Evolutionary conservation across 2,329 filamentous ascomycete genomes (phyloP).

Genomic region (Fusarium veterinarium): DNA sequence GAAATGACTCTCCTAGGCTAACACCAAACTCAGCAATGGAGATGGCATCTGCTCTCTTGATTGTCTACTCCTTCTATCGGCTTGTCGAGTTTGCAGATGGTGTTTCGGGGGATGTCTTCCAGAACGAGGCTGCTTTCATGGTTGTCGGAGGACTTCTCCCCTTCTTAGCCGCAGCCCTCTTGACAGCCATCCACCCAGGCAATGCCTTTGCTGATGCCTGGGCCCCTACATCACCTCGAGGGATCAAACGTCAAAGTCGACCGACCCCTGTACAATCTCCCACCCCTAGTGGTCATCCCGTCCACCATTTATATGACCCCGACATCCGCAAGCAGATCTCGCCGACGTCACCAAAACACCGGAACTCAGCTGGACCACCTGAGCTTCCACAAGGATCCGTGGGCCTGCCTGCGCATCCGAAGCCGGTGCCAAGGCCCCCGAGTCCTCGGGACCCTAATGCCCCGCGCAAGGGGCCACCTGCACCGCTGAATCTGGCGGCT

Average conservation of each 20-base stretch:
- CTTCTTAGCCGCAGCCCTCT: slow-evolving; percentile 50
- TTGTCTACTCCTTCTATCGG: slow-evolving; percentile 56
- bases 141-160: slow-evolving; percentile 56
- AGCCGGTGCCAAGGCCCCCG: slow-evolving; percentile 30
- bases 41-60: slow-evolving; percentile 50
- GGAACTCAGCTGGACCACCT: slow-evolving; percentile 34
- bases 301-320: slow-evolving; percentile 50
- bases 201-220: slow-evolving; percentile 55
- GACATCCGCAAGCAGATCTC: slow-evolving; percentile 49
- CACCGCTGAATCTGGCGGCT: slow-evolving; percentile 26
- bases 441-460: slow-evolving; percentile 17
- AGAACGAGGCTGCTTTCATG: slow-evolving; percentile 54
- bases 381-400: slow-evolving; percentile 43
- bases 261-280: slow-evolving; percentile 35
- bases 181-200: slow-evolving; percentile 54
- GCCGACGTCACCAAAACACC: slow-evolving; percentile 39
- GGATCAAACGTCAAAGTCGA: slow-evolving; percentile 31
- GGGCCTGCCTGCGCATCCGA: slow-evolving; percentile 47
- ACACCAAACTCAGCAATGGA: slow-evolving; percentile 50
- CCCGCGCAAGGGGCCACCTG: slow-evolving; percentile 33
- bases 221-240: slow-evolving; percentile 52
- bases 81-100: slow-evolving; percentile 54
- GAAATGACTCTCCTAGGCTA: neutral
- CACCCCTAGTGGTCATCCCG: slow-evolving; percentile 36
- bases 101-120: slow-evolving; percentile 50